These are phyloP conservation scores for Stygiomarasmius scandens DNA, from an alignment of 1,284 basidiomycete species.

Conservation along the genomic window DNA sequence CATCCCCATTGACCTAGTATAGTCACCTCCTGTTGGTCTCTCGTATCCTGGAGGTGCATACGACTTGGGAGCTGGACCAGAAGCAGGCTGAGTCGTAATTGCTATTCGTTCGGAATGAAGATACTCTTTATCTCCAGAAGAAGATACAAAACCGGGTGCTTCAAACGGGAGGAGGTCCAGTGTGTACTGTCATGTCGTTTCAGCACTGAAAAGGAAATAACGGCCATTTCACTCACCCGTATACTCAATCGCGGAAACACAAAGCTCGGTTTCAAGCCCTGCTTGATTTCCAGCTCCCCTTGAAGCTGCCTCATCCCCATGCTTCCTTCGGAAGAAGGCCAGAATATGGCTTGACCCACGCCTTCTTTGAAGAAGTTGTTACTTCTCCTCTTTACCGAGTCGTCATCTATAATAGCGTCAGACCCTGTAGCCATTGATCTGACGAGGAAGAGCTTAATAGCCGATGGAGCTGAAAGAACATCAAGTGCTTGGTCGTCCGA, in stretches of 20 bases:
- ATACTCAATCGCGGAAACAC: conserved; percentile 54
- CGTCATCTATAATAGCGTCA: conserved; percentile 39
- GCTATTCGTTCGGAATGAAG: conserved; percentile 45
- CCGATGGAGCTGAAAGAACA: conserved; percentile 43
- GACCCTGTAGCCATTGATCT: conserved; percentile 48
- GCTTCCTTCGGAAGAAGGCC: conserved; percentile 36
- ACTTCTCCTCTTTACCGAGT: conserved; percentile 40
- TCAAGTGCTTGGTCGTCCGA: conserved; percentile 52
- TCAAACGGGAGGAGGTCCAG: conserved; percentile 48
- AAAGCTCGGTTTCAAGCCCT: conserved; percentile 52
- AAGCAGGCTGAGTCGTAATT: conserved; percentile 44
- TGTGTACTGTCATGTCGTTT: conserved; percentile 41
- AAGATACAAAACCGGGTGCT: conserved; percentile 45
- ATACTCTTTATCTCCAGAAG: conserved; percentile 25
- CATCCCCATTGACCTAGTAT: conserved; percentile 53
- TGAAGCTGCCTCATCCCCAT: conserved; percentile 39
- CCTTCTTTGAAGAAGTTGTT: conserved; percentile 48
- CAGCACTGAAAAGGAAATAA: not conserved
- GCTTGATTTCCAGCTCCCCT: conserved; percentile 55
- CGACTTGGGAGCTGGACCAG: conserved; percentile 45
- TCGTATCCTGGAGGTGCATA: conserved; percentile 59
- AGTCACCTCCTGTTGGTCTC: conserved; percentile 44
- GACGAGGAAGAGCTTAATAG: conserved; percentile 36
- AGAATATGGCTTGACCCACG: conserved; percentile 50
- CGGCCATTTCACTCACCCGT: conserved; percentile 37